phyloP scores from a whole-genome alignment of 768 basidiomycete genomes.

The Mycena galopus region DNA sequence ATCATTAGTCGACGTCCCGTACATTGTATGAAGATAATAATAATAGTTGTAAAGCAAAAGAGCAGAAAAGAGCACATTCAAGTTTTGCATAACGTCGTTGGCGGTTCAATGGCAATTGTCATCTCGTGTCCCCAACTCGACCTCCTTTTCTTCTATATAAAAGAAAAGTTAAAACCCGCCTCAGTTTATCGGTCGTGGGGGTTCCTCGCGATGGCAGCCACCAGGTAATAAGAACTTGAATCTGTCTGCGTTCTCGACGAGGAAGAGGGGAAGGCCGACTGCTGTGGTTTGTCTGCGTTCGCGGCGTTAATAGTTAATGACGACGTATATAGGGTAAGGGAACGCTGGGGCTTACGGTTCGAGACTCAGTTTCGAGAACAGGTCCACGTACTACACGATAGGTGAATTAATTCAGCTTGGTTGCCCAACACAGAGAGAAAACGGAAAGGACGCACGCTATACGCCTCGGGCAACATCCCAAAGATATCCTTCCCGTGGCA shows the following conservation, averaged over 20 bases:
- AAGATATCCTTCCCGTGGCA: constrained; percentile 75
- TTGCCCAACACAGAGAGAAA: background rate
- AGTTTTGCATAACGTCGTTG: too few species aligned
- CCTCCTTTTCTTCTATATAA: too few species aligned
- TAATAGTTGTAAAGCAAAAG: background rate
- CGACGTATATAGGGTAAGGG: background rate
- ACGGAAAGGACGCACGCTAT: constrained; percentile 55
- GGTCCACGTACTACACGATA: constrained; percentile 62
- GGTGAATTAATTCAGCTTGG: too few species aligned
- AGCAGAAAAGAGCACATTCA: background rate
- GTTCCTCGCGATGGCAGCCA: constrained; percentile 58
- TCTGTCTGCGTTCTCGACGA: constrained; percentile 62
- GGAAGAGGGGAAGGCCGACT: constrained; percentile 64
- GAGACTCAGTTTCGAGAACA: constrained; percentile 65
- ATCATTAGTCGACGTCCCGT: too few species aligned
- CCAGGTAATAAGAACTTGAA: constrained; percentile 69
- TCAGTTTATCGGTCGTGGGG: background rate
- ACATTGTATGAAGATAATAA: background rate
- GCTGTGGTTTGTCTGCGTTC: constrained; percentile 55
- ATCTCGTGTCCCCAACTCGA: background rate
- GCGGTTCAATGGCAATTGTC: too few species aligned
- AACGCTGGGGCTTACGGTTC: constrained; percentile 56
- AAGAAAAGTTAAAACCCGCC: too few species aligned
- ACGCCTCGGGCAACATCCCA: constrained; percentile 75
- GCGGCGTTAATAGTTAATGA: background rate